phyloP scores from a whole-genome alignment of 371 early-diverging fungal genomes.

The Actinomortierella ambigua region DNA sequence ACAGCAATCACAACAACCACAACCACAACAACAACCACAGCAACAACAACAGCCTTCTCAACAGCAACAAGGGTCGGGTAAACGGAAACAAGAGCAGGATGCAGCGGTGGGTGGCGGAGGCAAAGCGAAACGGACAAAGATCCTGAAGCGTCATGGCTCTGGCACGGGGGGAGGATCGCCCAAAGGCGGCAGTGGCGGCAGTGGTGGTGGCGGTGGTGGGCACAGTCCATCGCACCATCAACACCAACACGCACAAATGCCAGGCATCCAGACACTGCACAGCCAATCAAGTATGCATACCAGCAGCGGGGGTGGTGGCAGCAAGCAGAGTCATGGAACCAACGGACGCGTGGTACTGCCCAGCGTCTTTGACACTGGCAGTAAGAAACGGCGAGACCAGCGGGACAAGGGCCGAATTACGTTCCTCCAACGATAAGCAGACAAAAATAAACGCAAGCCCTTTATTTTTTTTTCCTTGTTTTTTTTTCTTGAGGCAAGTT shows the following conservation, averaged over 20 bases:
- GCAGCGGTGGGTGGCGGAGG: background rate
- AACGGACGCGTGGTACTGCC: background rate
- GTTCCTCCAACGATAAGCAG: constrained; percentile 22
- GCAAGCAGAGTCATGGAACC: constrained; percentile 2
- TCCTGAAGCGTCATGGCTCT: constrained; percentile 20
- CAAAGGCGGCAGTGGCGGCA: constrained; percentile 6
- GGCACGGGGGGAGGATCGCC: constrained; percentile 16
- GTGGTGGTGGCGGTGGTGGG: constrained; percentile 10
- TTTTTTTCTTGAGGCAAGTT: too few relatives aligned
- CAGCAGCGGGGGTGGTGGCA: background rate
- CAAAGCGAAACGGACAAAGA: constrained; percentile 30
- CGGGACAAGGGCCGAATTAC: constrained; percentile 20
- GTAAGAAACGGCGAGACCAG: constrained; percentile 12
- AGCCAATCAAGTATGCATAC: constrained; percentile 14
- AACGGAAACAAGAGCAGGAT: constrained; percentile 13
- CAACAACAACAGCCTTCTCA: background rate
- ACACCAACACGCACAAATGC: background rate
- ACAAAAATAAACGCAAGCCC: background rate
- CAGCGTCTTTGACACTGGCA: constrained; percentile 2
- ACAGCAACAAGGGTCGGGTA: constrained; percentile 8
- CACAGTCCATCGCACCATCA: background rate
- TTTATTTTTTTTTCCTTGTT: constrained; percentile 3
- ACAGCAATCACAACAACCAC: constrained; percentile 9
- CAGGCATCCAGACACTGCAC: constrained; percentile 3
- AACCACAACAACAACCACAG: background rate